These are phyloP conservation scores for Medicago ruthenica DNA, from an alignment of 306 rosid species.

Conservation along the genomic window DNA sequence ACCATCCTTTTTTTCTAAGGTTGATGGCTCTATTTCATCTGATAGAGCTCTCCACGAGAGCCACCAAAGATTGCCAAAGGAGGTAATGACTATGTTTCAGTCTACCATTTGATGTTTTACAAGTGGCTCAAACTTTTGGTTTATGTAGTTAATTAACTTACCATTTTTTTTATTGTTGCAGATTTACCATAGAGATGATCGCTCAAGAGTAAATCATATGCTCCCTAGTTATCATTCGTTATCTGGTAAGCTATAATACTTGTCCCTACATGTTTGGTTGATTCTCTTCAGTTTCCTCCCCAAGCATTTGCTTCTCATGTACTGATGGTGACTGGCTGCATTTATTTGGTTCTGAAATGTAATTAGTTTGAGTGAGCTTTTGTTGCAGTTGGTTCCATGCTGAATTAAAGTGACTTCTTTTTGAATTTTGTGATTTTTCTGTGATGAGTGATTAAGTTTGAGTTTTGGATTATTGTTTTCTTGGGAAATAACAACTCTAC, in stretches of 20 bases:
- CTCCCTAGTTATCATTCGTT: slow-evolving; percentile 65
- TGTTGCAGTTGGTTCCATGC: slow-evolving; percentile 11
- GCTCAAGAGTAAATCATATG: slow-evolving; percentile 68
- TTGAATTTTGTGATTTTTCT: not conserved
- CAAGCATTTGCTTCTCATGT: not conserved
- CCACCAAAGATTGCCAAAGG: slow-evolving; percentile 75
- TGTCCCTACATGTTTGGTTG: slow-evolving; percentile 32
- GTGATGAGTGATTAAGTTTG: slow-evolving; percentile 1
- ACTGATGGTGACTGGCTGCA: slow-evolving; percentile 28
- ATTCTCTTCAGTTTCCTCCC: slow-evolving; percentile 15
- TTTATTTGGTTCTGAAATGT: slow-evolving; percentile 32
- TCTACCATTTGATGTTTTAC: slow-evolving; percentile 39
- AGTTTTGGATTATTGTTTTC: slow-evolving; percentile 19
- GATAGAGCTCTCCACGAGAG: slow-evolving; percentile 79
- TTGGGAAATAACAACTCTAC: slow-evolving; percentile 2
- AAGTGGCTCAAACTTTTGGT: slow-evolving; percentile 31
- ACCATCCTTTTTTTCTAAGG: slow-evolving; percentile 73
- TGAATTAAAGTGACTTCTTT: slow-evolving; percentile 17
- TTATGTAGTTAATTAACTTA: slow-evolving; percentile 22
- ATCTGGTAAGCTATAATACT: slow-evolving; percentile 65
- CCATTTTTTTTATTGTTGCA: slow-evolving; percentile 49
- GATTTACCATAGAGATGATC: slow-evolving; percentile 90
- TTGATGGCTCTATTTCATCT: slow-evolving; percentile 68
- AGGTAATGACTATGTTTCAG: slow-evolving; percentile 59
- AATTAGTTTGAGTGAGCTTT: slow-evolving; percentile 26